Conservation (phyloP, 805 yeast genomes). For the Wilhelminamyces savonicus region DNA sequence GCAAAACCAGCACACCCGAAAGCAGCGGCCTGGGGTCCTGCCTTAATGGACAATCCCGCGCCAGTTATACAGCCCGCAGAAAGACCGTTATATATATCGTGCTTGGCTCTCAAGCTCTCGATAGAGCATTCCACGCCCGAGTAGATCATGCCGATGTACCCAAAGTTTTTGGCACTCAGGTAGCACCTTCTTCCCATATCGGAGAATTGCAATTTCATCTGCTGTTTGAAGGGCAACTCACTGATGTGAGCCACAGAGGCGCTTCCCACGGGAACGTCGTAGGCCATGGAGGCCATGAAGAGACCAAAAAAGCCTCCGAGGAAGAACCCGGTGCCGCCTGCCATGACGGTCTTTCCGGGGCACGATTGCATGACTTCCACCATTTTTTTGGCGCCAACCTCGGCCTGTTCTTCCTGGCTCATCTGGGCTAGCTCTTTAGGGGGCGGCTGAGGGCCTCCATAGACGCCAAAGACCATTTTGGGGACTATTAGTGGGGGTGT, state of each 20-base stretch:
- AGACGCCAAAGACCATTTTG: slow-evolving; percentile 33
- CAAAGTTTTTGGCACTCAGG: slow-evolving; percentile 88
- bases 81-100: slow-evolving; percentile 87
- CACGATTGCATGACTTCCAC: slow-evolving; percentile 84
- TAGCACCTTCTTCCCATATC: slow-evolving; percentile 92
- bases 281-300: slow-evolving; percentile 83
- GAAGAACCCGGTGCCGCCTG: slow-evolving; percentile 91
- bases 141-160: slow-evolving; percentile 84
- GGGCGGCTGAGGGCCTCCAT: slow-evolving; percentile 26
- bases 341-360: slow-evolving; percentile 87
- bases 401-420: slow-evolving; percentile 91
- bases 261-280: slow-evolving; percentile 72
- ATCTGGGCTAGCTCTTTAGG: slow-evolving; percentile 56
- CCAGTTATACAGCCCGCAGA: slow-evolving; percentile 96
- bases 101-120: slow-evolving; percentile 81
- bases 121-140: slow-evolving; percentile 90
- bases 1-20: slow-evolving; percentile 98
- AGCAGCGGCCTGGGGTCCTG: slow-evolving; percentile 89
- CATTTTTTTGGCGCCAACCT: slow-evolving; percentile 79
- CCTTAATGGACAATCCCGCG: slow-evolving; percentile 85
- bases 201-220: slow-evolving; percentile 80
- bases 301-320: slow-evolving; percentile 94
- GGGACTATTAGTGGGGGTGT: too few relatives aligned
- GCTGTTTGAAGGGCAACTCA: slow-evolving; percentile 87
- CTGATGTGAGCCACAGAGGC: slow-evolving; percentile 52